Conservation (phyloP, 169 alveolate genomes). For the Perkinsus olseni region DNA sequence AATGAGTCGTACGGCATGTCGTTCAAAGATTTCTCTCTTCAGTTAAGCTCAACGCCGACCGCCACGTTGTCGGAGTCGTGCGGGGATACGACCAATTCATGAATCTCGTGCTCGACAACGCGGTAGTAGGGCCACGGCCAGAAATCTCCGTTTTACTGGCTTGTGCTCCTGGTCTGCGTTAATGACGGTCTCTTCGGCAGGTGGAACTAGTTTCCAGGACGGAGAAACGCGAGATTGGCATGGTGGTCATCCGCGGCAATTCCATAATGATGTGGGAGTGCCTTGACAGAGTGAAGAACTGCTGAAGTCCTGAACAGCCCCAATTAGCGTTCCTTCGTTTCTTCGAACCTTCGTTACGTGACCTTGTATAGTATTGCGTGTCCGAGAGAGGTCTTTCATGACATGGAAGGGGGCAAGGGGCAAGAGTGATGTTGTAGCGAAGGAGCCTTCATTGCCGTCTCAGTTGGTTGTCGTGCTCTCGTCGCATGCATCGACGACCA, state of each 20-base stretch:
- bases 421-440: not conserved
- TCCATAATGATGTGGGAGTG: constrained; percentile 96
- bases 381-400: too few species aligned
- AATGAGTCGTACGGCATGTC: too few species aligned
- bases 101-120: constrained; percentile 95
- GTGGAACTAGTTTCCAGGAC: constrained; percentile 32
- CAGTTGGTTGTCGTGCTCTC: too few species aligned
- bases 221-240: constrained; percentile 85
- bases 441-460: too few species aligned
- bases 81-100: constrained; percentile 97
- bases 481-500: too few species aligned
- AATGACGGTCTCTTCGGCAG: not conserved
- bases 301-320: not conserved
- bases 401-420: too few species aligned
- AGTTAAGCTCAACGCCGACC: constrained; percentile 32
- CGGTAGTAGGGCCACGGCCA: constrained; percentile 48
- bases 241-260: constrained; percentile 95
- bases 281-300: constrained; percentile 80
- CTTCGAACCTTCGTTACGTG: not conserved
- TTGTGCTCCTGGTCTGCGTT: not conserved
- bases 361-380: too few species aligned
- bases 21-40: not conserved
- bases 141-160: not conserved
- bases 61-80: constrained; percentile 89
- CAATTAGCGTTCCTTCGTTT: not conserved